Base-by-base conservation (phyloP, 208 protist species). In the Acanthamoeba lugdunensis region DNA sequence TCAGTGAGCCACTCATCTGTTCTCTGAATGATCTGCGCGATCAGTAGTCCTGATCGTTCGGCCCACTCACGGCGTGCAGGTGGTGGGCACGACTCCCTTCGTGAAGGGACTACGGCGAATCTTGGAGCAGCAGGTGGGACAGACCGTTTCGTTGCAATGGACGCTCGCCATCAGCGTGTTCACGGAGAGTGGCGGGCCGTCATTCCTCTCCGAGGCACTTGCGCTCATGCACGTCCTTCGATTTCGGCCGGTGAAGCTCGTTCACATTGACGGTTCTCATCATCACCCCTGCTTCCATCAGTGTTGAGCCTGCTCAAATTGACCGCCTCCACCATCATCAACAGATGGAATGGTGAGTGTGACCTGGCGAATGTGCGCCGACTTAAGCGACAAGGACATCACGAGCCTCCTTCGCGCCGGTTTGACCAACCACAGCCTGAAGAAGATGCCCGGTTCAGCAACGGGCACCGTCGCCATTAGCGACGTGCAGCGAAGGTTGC, bases 341-440 rank as follows among this genome's bases (percentile, higher is more conserved):
- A 25, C 30, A 82, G 73, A 82, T 14, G 73, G 73, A n/a, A 7
- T 21, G 30, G 73, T 50, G 41, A 50, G 16, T 41, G 73, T 82
- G 23, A 30, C 6, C 11, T 82, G 73, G 73, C 73, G 25, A 28
- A 28, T 82, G 73, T 82, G 28, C 18, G 28, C 14, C 8, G 73
- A 25, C 18, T 33, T 82, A 8, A 82, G 25, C 33, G 73, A 82
- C 25, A 82, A 82, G 73, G 73, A 82, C 23, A 82, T 82, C 73
- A 50, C 18, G 4, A n/a, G 13, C 21, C 73, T 82, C 8, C 73
- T 82, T 5, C 37, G 73, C 37, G 25, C 37, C 18, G 14, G 33
- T 4, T 3, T 52, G 30, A n/a, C 18, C 33, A 50, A 13, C 25
- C 11, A 25, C 37, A n/a, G 18, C 28, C 73, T 82, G 13, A 82